Base-by-base conservation (phyloP, 2,329 filamentous ascomycete species). In the Corinectria fuckeliana region DNA sequence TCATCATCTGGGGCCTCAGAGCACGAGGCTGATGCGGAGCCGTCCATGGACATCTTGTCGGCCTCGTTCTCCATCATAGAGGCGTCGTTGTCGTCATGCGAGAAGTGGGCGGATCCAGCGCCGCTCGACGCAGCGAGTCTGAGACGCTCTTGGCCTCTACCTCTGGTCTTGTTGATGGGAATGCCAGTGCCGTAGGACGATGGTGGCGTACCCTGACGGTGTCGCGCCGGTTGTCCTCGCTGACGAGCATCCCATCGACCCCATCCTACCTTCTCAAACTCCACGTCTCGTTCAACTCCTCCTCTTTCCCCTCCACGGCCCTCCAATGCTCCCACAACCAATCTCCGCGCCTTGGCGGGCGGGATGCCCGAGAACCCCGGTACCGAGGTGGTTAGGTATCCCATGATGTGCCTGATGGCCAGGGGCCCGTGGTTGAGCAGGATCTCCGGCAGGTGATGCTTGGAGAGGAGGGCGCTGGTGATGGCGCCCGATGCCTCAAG, bases 201-300 rank as follows among this genome's bases (percentile, higher is more conserved):
- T 55, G 74, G 71, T 66, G 75, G 75, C 70, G 76, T 74, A 72
- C 74, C 72, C 67, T 69, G 80, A 74, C 74, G 80, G 60, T 80
- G 74, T 63, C 82, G 80, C 62, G 79, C 69, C 41, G 84, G 79
- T 62, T 91, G 85, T 54, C 89, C 91, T 69, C 87, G 87, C 74
- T 87, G 84, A 73, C 88, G 88, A 62, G 93, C 95, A 76, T 96
- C 91, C 94, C 94, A 99, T 66, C 93, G 88, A 60, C 95, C 95
- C 94, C 94, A 98, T 72, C 94, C 94, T 59, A 97, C 92, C 82
- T 98, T 98, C 76, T 96, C 91, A 73, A 96, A 98, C 72, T 89
- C 84, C 70, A 95, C 89, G 68, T 92, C 88, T 66, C 89, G 88
- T 62, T 88, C 82, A 61, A 85, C 74, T 56, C 85, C 85, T 61